A percentile compares a stretch with the other conserved stretches of the same genome.
phyloP scores from a whole-genome alignment of 176 grass and related monocot species.

The Elaeis guineensis region DNA sequence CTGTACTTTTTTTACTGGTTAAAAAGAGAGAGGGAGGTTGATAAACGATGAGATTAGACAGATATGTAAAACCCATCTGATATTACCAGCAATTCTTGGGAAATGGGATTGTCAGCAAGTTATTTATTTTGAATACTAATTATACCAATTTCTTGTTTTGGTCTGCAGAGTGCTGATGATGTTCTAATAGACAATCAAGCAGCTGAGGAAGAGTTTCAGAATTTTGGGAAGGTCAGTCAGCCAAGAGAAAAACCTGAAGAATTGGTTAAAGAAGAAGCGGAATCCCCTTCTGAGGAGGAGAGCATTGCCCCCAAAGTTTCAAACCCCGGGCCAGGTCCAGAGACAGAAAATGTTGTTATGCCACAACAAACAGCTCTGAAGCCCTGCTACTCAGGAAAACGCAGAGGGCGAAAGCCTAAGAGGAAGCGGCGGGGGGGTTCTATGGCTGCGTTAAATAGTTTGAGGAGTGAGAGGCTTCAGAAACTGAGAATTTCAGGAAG shows the following conservation, averaged over 20 bases:
- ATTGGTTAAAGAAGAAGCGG: slow-evolving; percentile 35
- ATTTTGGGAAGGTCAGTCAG: slow-evolving; percentile 51
- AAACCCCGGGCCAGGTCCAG: slow-evolving; percentile 29
- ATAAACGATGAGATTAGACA: no score
- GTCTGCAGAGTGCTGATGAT: slow-evolving; percentile 62
- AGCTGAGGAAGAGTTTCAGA: slow-evolving; percentile 60
- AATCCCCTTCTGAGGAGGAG: slow-evolving; percentile 49
- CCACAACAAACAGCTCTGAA: slow-evolving; percentile 40
- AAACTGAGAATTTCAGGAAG: slow-evolving; percentile 12
- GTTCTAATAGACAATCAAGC: slow-evolving; percentile 85
- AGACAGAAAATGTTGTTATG: slow-evolving; percentile 18
- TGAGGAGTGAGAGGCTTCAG: slow-evolving; percentile 24
- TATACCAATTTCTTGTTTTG: slow-evolving; percentile 3
- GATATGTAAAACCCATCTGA: no score
- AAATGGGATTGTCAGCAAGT: no score
- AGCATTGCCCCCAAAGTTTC: slow-evolving; percentile 21
- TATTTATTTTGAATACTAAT: no score
- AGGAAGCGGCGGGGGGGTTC: slow-evolving; percentile 15
- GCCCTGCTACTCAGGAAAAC: slow-evolving; percentile 56
- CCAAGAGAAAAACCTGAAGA: slow-evolving; percentile 33
- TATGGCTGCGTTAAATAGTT: slow-evolving; percentile 5
- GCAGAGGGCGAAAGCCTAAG: slow-evolving; percentile 46
- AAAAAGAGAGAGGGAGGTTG: no score
- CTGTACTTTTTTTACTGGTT: no score
- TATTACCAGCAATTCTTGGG: no score